Evolutionary conservation across 495 filamentous ascomycete genomes (phyloP).

Genomic region (Trichocladium antarcticum): DNA sequence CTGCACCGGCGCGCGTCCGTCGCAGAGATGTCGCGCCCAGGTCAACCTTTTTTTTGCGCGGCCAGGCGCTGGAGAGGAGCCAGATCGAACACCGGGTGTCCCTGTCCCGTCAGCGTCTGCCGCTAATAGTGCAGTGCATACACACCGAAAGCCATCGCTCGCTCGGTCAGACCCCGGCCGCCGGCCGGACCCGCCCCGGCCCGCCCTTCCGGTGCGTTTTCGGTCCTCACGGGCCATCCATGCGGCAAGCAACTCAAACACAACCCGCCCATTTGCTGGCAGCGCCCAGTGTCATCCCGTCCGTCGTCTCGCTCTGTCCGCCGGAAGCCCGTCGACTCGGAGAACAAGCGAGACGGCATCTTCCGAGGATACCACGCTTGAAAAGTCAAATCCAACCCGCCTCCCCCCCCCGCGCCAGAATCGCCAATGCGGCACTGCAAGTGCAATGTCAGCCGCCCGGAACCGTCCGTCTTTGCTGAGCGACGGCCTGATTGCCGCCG

Average conservation of each 20-base stretch:
- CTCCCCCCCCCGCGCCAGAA: constrained; percentile 16
- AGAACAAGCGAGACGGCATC: constrained; percentile 11
- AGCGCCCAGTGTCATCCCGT: too few relatives aligned
- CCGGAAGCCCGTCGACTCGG: constrained; percentile 6
- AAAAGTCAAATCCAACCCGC: constrained; percentile 4
- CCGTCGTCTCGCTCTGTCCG: too few relatives aligned
- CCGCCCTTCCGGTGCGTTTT: constrained; percentile 1
- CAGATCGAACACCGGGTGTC: not conserved
- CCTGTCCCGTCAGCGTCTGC: too few relatives aligned
- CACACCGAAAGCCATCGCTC: too few relatives aligned
- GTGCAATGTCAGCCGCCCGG: not conserved
- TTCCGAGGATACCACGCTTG: constrained; percentile 13
- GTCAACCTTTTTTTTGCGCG: constrained; percentile 8
- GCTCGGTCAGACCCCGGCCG: not conserved
- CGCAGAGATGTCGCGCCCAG: not conserved
- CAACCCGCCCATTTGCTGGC: constrained; percentile 3
- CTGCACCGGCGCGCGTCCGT: constrained; percentile 2
- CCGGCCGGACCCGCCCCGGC: too few relatives aligned
- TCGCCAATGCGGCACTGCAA: constrained; percentile 19
- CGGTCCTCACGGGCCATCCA: not conserved
- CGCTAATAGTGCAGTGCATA: too few relatives aligned
- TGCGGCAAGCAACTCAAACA: not conserved
- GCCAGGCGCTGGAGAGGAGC: constrained; percentile 9
- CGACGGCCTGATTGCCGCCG: not conserved
- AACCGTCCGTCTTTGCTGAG: not conserved